Evolutionary conservation across 805 yeast genomes (phyloP), one percentile per base, ranked within the genome.

Genomic region (Pichia kluyveri): DNA sequence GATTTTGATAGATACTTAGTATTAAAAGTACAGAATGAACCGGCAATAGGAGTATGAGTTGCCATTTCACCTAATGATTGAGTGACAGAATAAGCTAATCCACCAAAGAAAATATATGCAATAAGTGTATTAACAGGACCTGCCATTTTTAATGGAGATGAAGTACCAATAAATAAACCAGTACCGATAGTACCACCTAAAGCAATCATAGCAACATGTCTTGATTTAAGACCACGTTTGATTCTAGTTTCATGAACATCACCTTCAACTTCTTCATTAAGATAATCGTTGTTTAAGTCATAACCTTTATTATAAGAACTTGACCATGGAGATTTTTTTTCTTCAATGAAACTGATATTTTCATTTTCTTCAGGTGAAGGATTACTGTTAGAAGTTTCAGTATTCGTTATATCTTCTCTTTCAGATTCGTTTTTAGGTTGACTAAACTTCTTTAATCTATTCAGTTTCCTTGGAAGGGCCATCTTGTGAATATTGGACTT

Each of bases 21-120:
- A n/a, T 82, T 73, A 60, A 83, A 83, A 42, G 80, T 85, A 31
- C 84, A 76, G 65, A 83, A 82, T 0, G 87, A 80, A 47, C 81
- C 81, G 1, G 80, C 71, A 40, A 81, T 76, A 9, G 90, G 90
- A 17, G 83, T 79, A 54, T 74, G 80, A 10, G 89, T 83, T 44
- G 89, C 88, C 90, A 84, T 82, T 63, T 84, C 91, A 58, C 89
- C 90, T 48, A 84, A 67, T 4, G 83, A 75, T 60, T 83, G 89
- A 19, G 86, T 79, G 45, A 83, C 85, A 14, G 77, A 73, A 57
- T 70, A 81, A 0, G 81, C 86, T 42, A 84, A 59, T 1, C 83
- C 62, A 37, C 83, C 86, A 73, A 83, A 80, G 62, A 81, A 81
- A 17, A 79, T 43, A 56, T 79, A 84, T 2, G 86, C 75, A 43